Conservation (phyloP, 306 rosid species). For the Trifolium dubium region DNA sequence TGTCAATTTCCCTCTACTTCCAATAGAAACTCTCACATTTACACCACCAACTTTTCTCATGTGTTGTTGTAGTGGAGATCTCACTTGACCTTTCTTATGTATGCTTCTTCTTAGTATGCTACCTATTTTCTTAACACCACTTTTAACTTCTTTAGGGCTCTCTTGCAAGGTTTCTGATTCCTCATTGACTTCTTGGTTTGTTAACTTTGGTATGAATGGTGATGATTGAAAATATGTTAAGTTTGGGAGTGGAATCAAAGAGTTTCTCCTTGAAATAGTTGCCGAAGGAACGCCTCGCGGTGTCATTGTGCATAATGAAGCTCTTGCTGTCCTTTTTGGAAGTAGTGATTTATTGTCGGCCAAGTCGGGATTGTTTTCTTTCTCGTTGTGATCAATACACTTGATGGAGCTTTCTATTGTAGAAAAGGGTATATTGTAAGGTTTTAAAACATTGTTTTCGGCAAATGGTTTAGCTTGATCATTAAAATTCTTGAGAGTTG, state of each 20-base stretch:
- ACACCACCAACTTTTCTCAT: slow-evolving; percentile 78
- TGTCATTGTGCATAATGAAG: slow-evolving; percentile 69
- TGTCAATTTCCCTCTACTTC: slow-evolving; percentile 73
- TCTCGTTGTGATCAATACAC: slow-evolving; percentile 67
- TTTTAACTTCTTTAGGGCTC: slow-evolving; percentile 73
- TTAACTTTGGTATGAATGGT: slow-evolving; percentile 51
- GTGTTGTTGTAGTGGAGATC: slow-evolving; percentile 75
- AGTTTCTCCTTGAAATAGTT: slow-evolving; percentile 74
- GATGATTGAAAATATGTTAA: slow-evolving; percentile 53
- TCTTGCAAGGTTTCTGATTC: slow-evolving; percentile 61
- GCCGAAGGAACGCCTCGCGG: slow-evolving; percentile 55
- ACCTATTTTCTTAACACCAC: slow-evolving; percentile 68
- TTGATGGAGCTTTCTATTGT: slow-evolving; percentile 60
- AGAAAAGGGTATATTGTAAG: slow-evolving; percentile 50
- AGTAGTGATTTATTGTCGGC: slow-evolving; percentile 50
- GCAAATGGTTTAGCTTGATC: slow-evolving; percentile 58
- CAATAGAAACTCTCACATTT: slow-evolving; percentile 86
- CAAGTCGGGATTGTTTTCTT: slow-evolving; percentile 83
- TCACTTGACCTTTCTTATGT: slow-evolving; percentile 65
- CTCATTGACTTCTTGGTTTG: slow-evolving; percentile 53
- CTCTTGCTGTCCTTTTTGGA: slow-evolving; percentile 78
- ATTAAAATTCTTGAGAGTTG: slow-evolving; percentile 58
- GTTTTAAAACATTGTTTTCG: slow-evolving; percentile 63
- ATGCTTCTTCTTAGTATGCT: slow-evolving; percentile 73
- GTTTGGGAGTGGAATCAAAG: slow-evolving; percentile 83